Base-by-base conservation (phyloP, 164 flowering plant genomes). In the Kalanchoe fedtschenkoi region DNA sequence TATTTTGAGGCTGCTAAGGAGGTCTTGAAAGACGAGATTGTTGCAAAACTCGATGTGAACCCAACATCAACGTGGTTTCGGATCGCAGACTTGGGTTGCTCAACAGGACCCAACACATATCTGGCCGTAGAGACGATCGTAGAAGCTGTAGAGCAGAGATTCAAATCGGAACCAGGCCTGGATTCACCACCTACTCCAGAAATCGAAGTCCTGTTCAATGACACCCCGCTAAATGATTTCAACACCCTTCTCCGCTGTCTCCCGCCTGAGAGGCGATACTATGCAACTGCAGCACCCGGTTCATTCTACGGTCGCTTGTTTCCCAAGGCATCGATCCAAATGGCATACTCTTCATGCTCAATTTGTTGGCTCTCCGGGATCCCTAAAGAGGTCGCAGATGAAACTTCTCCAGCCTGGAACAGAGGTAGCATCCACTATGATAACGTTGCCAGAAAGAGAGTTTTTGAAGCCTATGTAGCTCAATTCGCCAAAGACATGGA, bases 241-340 rank as follows among this genome's bases (percentile, higher is more conserved):
- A 58, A 58, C 3, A 58, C 61, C 11, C 39, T 58, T 34, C 16
- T 58, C 2, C 24, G 4, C 32, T 46, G 24, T 19, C 61, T 58
- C 24, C 61, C 22, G 39, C 22, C 39, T 1, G 39, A 58, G 9
- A 58, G 61, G 39, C 32, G 61, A 3, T 58, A 58, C 38, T 58
- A 32, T 58, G 39, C 61, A 32, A 19, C 35, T 19, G 61, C 38
- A 32, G 38, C 5, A 2, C 61, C 61, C n/a, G 61, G 61, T 32
- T 58, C 61, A 17, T 33, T 58, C 24, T 34, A 58, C 38, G 61
- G 39, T 32, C 35, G 61, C 38, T 34, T 58, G 61, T 58, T 58
- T 21, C 61, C 61, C 24, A 34, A 32, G 39, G 21, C 61, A 34
- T 57, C 60, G 7, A 30, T 57, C 17, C 34, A 57, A 10, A 30